Evolutionary conservation across 805 yeast genomes (phyloP).

Genomic region (Yamadazyma sp.): DNA sequence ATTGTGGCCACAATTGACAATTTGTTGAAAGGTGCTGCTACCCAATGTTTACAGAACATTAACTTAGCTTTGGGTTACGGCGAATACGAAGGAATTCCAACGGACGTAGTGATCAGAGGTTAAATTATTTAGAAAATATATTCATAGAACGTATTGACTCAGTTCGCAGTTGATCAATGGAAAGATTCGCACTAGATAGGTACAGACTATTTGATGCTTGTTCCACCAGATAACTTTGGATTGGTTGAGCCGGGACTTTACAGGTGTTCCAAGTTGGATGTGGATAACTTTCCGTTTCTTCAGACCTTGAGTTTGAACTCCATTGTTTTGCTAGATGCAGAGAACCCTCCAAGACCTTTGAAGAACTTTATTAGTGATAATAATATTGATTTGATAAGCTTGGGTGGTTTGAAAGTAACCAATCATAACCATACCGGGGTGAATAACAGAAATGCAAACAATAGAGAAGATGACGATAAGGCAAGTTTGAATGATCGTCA

Average conservation of each 20-base stretch:
- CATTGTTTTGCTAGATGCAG: constrained; percentile 78
- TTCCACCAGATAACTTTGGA: constrained; percentile 92
- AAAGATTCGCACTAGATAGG: background rate
- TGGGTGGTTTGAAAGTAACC: constrained; percentile 44
- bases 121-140: constrained; percentile 15
- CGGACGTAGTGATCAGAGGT: constrained; percentile 55
- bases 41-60: constrained; percentile 96
- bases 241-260: constrained; percentile 83
- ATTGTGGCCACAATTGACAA: constrained; percentile 95
- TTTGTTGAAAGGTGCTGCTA: constrained; percentile 95
- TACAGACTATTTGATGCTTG: too few relatives aligned
- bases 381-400: constrained; percentile 49
- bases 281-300: constrained; percentile 74
- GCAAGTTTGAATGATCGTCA: constrained; percentile 2
- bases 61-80: constrained; percentile 87
- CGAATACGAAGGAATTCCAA: constrained; percentile 94
- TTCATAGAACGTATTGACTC: background rate
- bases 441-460: constrained; percentile 14
- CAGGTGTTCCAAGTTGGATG: constrained; percentile 76
- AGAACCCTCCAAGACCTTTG: constrained; percentile 73
- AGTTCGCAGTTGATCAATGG: background rate
- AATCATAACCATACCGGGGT: constrained; percentile 33
- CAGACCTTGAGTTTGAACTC: constrained; percentile 69
- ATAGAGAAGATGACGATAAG: constrained; percentile 20
- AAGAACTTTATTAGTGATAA: constrained; percentile 62